Evolutionary conservation across 2,329 filamentous ascomycete species (phyloP).

Genomic region (Fusarium coicis): DNA sequence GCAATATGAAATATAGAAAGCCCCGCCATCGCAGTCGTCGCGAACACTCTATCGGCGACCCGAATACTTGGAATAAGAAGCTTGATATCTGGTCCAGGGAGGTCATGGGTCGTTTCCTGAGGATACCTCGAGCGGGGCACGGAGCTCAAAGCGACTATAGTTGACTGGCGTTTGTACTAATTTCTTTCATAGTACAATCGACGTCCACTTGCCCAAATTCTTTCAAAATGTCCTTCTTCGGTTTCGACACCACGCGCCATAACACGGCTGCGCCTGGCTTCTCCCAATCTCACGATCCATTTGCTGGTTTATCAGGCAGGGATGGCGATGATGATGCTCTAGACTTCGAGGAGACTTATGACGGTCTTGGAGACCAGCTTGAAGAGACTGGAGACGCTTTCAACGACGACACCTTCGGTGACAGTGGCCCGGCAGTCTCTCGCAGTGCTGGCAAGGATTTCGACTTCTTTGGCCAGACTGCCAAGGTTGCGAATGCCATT

Average conservation of each 20-base stretch:
- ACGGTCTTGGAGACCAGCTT: conserved; percentile 89
- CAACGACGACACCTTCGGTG: conserved; percentile 94
- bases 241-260: conserved; percentile 80
- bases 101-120: conserved; percentile 4
- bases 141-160: conserved; percentile 29
- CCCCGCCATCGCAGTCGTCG: background rate
- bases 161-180: conserved; percentile 34
- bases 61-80: background rate
- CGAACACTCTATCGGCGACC: background rate
- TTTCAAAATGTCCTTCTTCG: conserved; percentile 86
- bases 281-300: conserved; percentile 84
- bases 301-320: conserved; percentile 79
- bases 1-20: background rate
- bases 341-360: conserved; percentile 97
- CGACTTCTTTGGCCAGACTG: conserved; percentile 95
- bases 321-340: conserved; percentile 69
- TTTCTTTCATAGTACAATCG: conserved; percentile 38
- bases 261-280: conserved; percentile 80
- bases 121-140: conserved; percentile 31
- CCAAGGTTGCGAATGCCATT: conserved; percentile 84
- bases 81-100: background rate
- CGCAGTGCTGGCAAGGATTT: conserved; percentile 87
- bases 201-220: conserved; percentile 36
- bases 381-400: conserved; percentile 93
- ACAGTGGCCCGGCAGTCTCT: conserved; percentile 50